Percentiles rank a stretch among this genome's conserved stretches.
These are phyloP conservation scores for Verbena officinalis DNA, from an alignment of 257 asterid genomes.

Conservation along the genomic window DNA sequence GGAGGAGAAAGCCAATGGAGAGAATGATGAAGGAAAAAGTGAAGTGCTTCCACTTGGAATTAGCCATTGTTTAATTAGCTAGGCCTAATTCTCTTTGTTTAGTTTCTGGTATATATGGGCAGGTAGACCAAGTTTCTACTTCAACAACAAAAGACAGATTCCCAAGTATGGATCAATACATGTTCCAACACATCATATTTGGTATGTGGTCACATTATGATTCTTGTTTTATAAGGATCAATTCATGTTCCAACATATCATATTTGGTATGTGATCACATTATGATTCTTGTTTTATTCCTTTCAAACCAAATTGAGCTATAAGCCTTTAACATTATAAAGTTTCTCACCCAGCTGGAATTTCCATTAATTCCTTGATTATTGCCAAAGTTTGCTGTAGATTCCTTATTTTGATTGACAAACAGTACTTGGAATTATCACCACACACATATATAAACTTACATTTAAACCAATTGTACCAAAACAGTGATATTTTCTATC, in stretches of 20 bases:
- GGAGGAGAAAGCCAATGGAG: constrained; percentile 39
- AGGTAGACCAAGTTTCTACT: constrained; percentile 3
- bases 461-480: too few species aligned
- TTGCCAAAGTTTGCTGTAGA: neutral
- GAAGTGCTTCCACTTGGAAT: constrained; percentile 40
- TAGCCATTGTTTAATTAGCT: constrained; percentile 35
- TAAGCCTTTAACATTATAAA: neutral
- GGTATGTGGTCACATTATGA: constrained; percentile 27
- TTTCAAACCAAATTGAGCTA: constrained; percentile 19
- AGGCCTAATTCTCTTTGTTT: constrained; percentile 1
- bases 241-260: constrained; percentile 18
- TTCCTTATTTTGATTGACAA: neutral
- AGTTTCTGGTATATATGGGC: constrained; percentile 20
- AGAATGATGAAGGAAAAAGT: constrained; percentile 41
- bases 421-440: neutral
- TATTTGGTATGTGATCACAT: constrained; percentile 27
- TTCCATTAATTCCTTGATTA: neutral
- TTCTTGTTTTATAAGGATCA: constrained; percentile 24
- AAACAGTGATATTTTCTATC: too few species aligned
- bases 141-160: constrained; percentile 3
- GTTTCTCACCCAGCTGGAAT: neutral
- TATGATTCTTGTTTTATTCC: constrained; percentile 27
- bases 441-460: neutral
- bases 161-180: neutral
- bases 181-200: constrained; percentile 13